Evolutionary conservation across 2,329 filamentous ascomycete genomes (phyloP).

Genomic region (Diaporthe sp.): DNA sequence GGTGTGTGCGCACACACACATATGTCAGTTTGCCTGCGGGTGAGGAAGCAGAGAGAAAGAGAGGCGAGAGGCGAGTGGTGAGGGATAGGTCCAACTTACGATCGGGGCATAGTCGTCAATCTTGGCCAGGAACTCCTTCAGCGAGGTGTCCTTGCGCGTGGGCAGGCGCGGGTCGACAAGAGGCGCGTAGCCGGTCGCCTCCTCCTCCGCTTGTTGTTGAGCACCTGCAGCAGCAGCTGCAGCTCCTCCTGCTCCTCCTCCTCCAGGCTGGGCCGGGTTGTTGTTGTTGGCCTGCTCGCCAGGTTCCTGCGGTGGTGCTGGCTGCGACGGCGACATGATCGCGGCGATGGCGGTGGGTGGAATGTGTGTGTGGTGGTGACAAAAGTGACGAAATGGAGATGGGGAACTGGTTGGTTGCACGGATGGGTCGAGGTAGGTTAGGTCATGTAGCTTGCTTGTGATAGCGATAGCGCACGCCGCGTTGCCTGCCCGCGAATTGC

Average conservation of each 20-base stretch:
- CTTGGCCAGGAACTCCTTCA: constrained; percentile 92
- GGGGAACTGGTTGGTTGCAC: neutral
- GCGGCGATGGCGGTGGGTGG: neutral
- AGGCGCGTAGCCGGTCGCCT: constrained; percentile 24
- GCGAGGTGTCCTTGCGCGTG: constrained; percentile 88
- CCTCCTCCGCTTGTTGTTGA: constrained; percentile 24
- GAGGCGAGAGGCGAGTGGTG: too few relatives aligned
- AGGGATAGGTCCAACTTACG: constrained; percentile 63
- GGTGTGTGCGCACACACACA: too few relatives aligned
- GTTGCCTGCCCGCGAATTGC: constrained; percentile 3
- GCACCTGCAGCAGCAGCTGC: neutral
- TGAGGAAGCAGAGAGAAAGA: neutral
- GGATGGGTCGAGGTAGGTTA: constrained; percentile 5
- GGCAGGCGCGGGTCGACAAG: constrained; percentile 62
- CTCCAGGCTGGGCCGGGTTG: constrained; percentile 35
- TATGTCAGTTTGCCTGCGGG: neutral
- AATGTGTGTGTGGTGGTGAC: constrained; percentile 8
- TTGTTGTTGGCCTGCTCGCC: constrained; percentile 34
- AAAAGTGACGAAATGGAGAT: too few relatives aligned
- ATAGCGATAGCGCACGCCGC: neutral
- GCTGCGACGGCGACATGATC: constrained; percentile 38
- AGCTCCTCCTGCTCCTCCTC: too few relatives aligned
- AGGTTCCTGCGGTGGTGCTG: constrained; percentile 34
- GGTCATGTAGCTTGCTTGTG: neutral
- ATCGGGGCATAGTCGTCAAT: constrained; percentile 99